These are phyloP conservation scores for Herpotrichia juniperi DNA, from an alignment of 2,329 filamentous ascomycete genomes.

Conservation along the genomic window DNA sequence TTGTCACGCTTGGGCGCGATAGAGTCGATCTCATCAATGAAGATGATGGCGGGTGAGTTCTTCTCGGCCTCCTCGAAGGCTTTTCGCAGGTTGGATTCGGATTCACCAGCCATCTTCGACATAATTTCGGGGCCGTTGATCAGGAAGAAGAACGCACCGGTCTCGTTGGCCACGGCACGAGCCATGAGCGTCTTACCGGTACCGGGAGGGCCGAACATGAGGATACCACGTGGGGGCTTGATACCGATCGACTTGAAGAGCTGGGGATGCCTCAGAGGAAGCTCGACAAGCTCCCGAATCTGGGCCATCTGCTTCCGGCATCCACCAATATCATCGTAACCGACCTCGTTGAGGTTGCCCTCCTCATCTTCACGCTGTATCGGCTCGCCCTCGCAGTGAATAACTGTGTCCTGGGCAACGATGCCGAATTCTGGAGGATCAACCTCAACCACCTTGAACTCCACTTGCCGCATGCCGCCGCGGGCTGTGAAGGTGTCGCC, in stretches of 20 bases:
- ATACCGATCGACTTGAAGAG: slow-evolving; percentile 99
- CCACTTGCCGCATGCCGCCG: slow-evolving; percentile 97
- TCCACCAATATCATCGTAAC: slow-evolving; percentile 98
- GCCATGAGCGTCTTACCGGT: slow-evolving; percentile 99
- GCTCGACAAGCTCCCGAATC: slow-evolving; percentile 97
- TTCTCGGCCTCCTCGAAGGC: slow-evolving; percentile 99
- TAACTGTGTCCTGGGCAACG: slow-evolving; percentile 97
- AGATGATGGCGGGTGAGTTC: slow-evolving; percentile 99
- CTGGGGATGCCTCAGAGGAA: slow-evolving; percentile 94
- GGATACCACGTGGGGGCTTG: slow-evolving; percentile 97
- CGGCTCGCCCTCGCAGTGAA: slow-evolving; percentile 96
- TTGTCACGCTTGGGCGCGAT: slow-evolving; percentile 99
- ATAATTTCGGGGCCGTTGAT: slow-evolving; percentile 99
- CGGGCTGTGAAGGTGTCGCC: slow-evolving; percentile 97
- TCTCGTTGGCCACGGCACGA: slow-evolving; percentile 97
- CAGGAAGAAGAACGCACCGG: slow-evolving; percentile 98
- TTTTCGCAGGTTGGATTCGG: slow-evolving; percentile 96
- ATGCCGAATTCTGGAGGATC: slow-evolving; percentile 99
- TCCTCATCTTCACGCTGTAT: slow-evolving; percentile 99
- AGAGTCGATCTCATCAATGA: slow-evolving; percentile 99
- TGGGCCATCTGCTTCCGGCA: slow-evolving; percentile 99
- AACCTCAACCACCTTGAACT: slow-evolving; percentile 99
- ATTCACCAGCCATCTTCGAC: slow-evolving; percentile 99
- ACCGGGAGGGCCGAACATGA: slow-evolving; percentile 92
- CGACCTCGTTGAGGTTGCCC: slow-evolving; percentile 98